Base-by-base conservation (phyloP, 2,329 filamentous ascomycete genomes). In the Chaetomiaceae sp. region DNA sequence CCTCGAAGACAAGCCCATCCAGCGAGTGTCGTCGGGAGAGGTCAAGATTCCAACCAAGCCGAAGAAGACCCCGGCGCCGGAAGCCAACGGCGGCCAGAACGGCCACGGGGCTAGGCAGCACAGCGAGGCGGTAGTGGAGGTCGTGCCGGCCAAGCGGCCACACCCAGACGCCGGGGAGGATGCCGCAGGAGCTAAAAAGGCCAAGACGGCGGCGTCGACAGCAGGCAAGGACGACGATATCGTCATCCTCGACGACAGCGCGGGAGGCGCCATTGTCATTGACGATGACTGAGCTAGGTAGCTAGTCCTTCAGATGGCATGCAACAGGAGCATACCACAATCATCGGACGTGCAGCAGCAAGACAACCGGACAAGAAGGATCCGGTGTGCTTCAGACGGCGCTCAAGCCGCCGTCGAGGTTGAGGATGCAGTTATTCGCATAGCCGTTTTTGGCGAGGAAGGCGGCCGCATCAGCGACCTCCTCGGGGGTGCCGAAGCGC, bases 351-450 rank as follows among this genome's bases (percentile, higher is more conserved):
- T 19, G n/a, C 9, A 5, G 13, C 7, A 30, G 6, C 14, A 5
- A 4, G 23, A 14, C 39, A 16, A 31, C 41, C 4, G 17, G 8
- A 12, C 19, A 21, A 5, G 2, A 23, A 16, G 14, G 17, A 23
- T 8, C 30, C 2, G 16, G 16, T 16, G 4, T 10, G 14, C 16
- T 23, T 75, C 65, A 87, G 60, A 68, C 68, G 44, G 86, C 87
- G 66, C 86, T 90, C 58, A 95, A 67, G 1, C 90, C 90, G 14
- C 90, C 90, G 67, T 95, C 90, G 23, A 96, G 74, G 66, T 91
- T 93, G 45, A 96, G 74, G 44, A 91, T 77, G 66, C 88, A 93
- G 58, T 95, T 95, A 66, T 92, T 92, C 50, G 89, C 87, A 68
- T 92, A 96, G 55, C 79, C 72, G 66, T 93, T 95, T 41, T 77